Evolutionary conservation across 345 rosid genomes (phyloP).

Genomic region (Geranium rotundifolium): DNA sequence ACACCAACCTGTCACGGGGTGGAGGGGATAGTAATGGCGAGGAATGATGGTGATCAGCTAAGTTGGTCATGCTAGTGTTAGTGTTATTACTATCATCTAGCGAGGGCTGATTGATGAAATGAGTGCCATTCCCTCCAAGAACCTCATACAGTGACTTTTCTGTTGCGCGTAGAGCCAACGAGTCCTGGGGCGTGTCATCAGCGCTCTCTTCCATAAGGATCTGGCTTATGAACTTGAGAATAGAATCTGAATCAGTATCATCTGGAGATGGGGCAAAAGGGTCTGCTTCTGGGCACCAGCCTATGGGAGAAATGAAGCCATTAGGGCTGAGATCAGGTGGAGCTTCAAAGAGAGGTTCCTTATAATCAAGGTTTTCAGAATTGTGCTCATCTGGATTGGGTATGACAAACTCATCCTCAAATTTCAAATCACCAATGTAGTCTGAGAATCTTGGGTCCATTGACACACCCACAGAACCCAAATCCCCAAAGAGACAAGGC

Average conservation of each 20-base stretch:
- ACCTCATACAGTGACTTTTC: conserved; percentile 46
- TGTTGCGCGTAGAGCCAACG: conserved; percentile 43
- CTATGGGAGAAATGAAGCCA: background rate
- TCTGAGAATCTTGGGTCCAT: conserved; percentile 1
- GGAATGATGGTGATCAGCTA: background rate
- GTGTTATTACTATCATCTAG: conserved; percentile 7
- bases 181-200: conserved; percentile 40
- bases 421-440: conserved; percentile 10
- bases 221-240: conserved; percentile 42
- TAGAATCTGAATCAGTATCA: conserved; percentile 37
- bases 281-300: conserved; percentile 2
- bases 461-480: too few relatives aligned
- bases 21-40: background rate
- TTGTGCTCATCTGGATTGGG: conserved; percentile 12
- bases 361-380: background rate
- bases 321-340: background rate
- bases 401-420: conserved; percentile 14
- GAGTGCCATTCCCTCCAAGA: conserved; percentile 19
- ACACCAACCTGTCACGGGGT: conserved; percentile 9
- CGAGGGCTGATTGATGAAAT: conserved; percentile 13
- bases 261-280: conserved; percentile 17
- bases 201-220: conserved; percentile 60
- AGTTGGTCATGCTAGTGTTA: conserved; percentile 1
- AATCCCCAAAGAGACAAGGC: background rate
- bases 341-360: conserved; percentile 4